phyloP scores from a whole-genome alignment of 2,329 filamentous ascomycete genomes.

The Fonsecaea erecta region DNA sequence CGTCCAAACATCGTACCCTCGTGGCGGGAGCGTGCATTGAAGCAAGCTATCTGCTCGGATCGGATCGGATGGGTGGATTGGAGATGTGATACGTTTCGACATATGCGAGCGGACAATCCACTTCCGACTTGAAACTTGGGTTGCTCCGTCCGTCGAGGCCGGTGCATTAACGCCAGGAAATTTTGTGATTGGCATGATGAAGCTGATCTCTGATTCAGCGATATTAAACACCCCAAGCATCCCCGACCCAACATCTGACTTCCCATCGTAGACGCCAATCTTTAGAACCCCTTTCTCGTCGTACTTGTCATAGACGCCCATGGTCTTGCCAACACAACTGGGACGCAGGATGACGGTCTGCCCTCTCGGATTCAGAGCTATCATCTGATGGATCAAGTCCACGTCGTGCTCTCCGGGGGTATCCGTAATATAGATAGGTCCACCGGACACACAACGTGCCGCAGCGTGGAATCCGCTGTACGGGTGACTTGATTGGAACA shows the following conservation, averaged over 20 bases:
- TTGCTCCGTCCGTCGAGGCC: conserved; percentile 8
- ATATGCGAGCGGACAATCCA: conserved; percentile 78
- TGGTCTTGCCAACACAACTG: conserved; percentile 71
- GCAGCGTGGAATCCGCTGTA: conserved; percentile 88
- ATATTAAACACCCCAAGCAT: conserved; percentile 88
- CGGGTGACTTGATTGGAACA: conserved; percentile 70
- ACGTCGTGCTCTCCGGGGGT: conserved; percentile 80
- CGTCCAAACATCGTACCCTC: conserved; percentile 80
- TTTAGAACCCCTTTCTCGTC: conserved; percentile 75
- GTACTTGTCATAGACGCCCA: conserved; percentile 76
- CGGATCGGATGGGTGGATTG: conserved; percentile 51
- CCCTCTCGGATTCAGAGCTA: conserved; percentile 70
- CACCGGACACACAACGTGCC: conserved; percentile 84
- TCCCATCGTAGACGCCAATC: conserved; percentile 76
- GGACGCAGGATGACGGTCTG: conserved; percentile 82
- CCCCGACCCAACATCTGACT: conserved; percentile 69
- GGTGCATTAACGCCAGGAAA: conserved; percentile 66
- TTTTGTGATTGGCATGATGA: conserved; percentile 70
- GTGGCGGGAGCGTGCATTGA: conserved; percentile 64
- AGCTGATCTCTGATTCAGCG: conserved; percentile 63
- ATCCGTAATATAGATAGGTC: conserved; percentile 94
- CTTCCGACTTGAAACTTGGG: conserved; percentile 46
- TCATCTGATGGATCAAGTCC: conserved; percentile 77
- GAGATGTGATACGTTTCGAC: conserved; percentile 64
- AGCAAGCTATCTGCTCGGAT: conserved; percentile 55